These are phyloP conservation scores for Ophiostoma perfectum DNA, from an alignment of 2,329 filamentous ascomycete genomes.

Conservation along the genomic window DNA sequence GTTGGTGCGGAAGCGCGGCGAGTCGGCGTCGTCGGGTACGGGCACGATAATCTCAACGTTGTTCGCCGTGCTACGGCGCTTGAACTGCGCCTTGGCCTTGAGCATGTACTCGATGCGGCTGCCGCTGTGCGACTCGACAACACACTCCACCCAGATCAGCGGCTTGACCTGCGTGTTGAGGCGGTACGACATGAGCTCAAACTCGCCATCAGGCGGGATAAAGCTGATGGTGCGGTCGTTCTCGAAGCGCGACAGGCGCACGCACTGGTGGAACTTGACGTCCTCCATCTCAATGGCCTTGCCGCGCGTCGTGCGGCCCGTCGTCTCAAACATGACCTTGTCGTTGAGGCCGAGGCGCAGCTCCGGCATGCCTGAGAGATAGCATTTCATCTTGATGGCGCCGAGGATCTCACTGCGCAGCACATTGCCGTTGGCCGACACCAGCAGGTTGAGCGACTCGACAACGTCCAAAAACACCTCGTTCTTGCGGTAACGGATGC, in stretches of 20 bases:
- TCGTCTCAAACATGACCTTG: constrained; percentile 99
- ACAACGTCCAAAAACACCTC: constrained; percentile 98
- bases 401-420: constrained; percentile 93
- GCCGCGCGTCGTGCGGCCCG: constrained; percentile 83
- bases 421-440: constrained; percentile 91
- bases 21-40: constrained; percentile 94
- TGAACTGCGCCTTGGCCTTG: constrained; percentile 97
- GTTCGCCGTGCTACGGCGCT: constrained; percentile 93
- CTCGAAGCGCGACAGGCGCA: constrained; percentile 90
- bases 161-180: constrained; percentile 98
- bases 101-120: constrained; percentile 98
- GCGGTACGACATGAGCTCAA: constrained; percentile 98
- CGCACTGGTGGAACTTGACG: constrained; percentile 98
- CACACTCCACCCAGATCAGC: constrained; percentile 96
- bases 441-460: constrained; percentile 91
- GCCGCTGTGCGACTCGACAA: constrained; percentile 92
- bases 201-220: constrained; percentile 96
- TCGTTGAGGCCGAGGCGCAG: constrained; percentile 91
- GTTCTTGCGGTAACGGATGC: constrained; percentile 97
- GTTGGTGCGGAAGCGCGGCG: constrained; percentile 92
- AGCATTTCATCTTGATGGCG: constrained; percentile 99
- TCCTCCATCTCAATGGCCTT: constrained; percentile 99
- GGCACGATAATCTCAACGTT: constrained; percentile 98
- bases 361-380: constrained; percentile 96
- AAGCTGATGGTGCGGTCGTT: constrained; percentile 99